Evolutionary conservation across 148 eudicot species (phyloP).

Genomic region (Chenopodium album): DNA sequence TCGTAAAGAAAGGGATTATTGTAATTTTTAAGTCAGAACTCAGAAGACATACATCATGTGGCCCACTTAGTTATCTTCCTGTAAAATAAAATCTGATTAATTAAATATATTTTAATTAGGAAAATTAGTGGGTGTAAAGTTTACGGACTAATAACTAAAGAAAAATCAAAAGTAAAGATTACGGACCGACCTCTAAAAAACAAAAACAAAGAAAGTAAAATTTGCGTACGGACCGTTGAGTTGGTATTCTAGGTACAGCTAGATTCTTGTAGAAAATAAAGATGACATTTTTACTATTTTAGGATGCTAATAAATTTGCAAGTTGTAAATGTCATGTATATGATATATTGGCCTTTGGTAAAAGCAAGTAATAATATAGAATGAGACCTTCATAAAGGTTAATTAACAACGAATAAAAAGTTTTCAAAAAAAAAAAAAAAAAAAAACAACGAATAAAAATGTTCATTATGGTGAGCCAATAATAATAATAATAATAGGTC

Average conservation of each 20-base stretch:
- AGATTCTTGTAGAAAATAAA: background rate
- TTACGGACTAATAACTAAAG: background rate
- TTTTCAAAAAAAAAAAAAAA: too few relatives aligned
- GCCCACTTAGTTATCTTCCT: slow-evolving; percentile 11
- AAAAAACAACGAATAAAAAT: too few relatives aligned
- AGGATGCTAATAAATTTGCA: background rate
- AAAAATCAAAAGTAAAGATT: background rate
- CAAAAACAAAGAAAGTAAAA: background rate
- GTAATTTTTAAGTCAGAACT: background rate
- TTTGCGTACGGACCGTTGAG: background rate
- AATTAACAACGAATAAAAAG: too few relatives aligned
- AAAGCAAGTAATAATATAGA: background rate
- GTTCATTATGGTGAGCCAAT: too few relatives aligned
- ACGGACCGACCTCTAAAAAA: background rate
- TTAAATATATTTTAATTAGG: background rate
- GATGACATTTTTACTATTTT: background rate
- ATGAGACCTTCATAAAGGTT: too few relatives aligned
- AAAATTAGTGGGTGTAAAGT: background rate
- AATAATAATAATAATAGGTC: too few relatives aligned
- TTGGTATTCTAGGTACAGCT: background rate
- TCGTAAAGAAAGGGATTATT: slow-evolving; percentile 8
- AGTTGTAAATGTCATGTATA: background rate
- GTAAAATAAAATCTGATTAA: background rate
- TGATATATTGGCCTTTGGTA: background rate
- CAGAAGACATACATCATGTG: background rate